Evolutionary conservation across 345 rosid species (phyloP).

Genomic region (Microthlaspi erraticum): DNA sequence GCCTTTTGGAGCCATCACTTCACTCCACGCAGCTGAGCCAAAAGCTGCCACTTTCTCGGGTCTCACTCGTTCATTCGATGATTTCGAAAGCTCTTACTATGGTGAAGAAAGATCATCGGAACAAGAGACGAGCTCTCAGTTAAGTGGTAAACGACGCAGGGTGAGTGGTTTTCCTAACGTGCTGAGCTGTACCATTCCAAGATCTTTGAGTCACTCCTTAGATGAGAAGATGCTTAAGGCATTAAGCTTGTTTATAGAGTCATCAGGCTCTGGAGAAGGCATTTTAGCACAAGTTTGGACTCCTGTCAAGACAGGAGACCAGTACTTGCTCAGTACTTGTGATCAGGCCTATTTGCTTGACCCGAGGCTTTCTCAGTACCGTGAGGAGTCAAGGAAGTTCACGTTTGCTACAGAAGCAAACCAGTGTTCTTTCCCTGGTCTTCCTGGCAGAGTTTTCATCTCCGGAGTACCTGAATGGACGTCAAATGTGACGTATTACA

Average conservation of each 20-base stretch:
- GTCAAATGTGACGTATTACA: constrained; percentile 75
- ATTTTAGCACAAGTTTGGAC: constrained; percentile 92
- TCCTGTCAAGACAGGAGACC: constrained; percentile 70
- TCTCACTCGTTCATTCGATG: constrained; percentile 38
- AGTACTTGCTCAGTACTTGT: constrained; percentile 64
- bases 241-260: constrained; percentile 72
- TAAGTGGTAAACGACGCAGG: constrained; percentile 41
- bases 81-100: constrained; percentile 48
- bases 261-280: constrained; percentile 75
- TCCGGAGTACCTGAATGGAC: constrained; percentile 95
- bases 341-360: constrained; percentile 92
- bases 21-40: constrained; percentile 44
- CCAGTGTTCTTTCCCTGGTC: constrained; percentile 64
- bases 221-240: constrained; percentile 93
- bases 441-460: constrained; percentile 90
- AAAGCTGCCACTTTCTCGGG: constrained; percentile 38
- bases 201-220: constrained; percentile 56
- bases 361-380: constrained; percentile 78
- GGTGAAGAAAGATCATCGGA: constrained; percentile 54
- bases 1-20: constrained; percentile 52
- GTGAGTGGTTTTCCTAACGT: constrained; percentile 38
- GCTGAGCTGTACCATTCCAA: constrained; percentile 42
- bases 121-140: constrained; percentile 45
- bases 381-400: constrained; percentile 84
- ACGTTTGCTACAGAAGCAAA: constrained; percentile 72